These are phyloP conservation scores for Allantophomopsis lycopodina DNA, from an alignment of 2,329 filamentous ascomycete species.

Conservation along the genomic window DNA sequence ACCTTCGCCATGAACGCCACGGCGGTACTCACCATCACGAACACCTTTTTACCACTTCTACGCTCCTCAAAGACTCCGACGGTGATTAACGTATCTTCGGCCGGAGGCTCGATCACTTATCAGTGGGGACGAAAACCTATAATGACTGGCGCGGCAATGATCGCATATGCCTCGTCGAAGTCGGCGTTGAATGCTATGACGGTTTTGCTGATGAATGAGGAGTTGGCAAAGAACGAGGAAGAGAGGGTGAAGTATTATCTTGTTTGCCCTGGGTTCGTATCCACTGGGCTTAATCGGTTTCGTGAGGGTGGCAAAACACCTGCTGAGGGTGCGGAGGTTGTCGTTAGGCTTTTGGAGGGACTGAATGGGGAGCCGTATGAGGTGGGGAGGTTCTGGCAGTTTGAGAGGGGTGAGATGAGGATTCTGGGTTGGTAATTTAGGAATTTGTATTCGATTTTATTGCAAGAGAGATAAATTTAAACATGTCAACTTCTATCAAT, in stretches of 20 bases:
- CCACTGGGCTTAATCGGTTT: slow-evolving; percentile 14
- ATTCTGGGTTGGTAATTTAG: slow-evolving; percentile 11
- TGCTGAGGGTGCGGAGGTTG: slow-evolving; percentile 13
- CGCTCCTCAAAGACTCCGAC: slow-evolving; percentile 9
- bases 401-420: slow-evolving; percentile 11
- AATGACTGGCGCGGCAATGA: too few relatives aligned
- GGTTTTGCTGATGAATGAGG: slow-evolving; percentile 11
- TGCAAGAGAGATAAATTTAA: too few relatives aligned
- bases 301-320: slow-evolving; percentile 8
- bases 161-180: slow-evolving; percentile 21
- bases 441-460: too few relatives aligned
- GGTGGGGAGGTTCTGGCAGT: slow-evolving; percentile 12
- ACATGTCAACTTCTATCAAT: too few relatives aligned
- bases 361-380: slow-evolving; percentile 7
- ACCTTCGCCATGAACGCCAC: slow-evolving; percentile 27
- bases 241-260: slow-evolving; percentile 8
- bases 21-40: slow-evolving; percentile 23
- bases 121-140: slow-evolving; percentile 10
- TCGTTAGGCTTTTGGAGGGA: slow-evolving; percentile 7
- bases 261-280: slow-evolving; percentile 11
- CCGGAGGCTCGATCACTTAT: slow-evolving; percentile 12
- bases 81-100: slow-evolving; percentile 21
- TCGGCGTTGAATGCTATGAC: slow-evolving; percentile 23
- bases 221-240: slow-evolving; percentile 2
- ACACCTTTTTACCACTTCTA: slow-evolving; percentile 17